These are phyloP conservation scores for Excoecaria cochinchinensis DNA, from an alignment of 345 rosid species.

Conservation along the genomic window DNA sequence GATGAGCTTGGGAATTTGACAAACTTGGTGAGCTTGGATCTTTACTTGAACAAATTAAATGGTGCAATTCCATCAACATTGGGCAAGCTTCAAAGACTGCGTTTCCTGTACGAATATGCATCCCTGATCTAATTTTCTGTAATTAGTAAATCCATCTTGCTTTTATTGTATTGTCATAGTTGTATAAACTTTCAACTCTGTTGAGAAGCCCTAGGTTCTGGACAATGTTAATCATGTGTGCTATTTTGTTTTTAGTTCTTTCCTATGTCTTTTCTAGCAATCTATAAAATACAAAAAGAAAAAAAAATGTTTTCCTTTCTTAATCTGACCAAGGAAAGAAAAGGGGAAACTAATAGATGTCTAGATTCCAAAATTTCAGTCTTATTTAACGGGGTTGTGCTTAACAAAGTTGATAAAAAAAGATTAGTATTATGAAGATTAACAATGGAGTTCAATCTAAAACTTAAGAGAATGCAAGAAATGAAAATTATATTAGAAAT, in stretches of 20 bases:
- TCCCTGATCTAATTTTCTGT: constrained; percentile 14
- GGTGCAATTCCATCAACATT: constrained; percentile 62
- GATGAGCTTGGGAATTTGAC: constrained; percentile 82
- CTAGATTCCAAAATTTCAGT: not conserved
- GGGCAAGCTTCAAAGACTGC: constrained; percentile 56
- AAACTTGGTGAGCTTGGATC: constrained; percentile 91
- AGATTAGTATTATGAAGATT: not conserved
- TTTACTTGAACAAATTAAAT: constrained; percentile 62
- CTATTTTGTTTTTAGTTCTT: not conserved
- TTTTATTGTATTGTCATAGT: not conserved
- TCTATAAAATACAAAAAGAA: not conserved
- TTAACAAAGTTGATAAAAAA: not conserved
- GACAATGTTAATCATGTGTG: not conserved
- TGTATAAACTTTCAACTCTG: not conserved
- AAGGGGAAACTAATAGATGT: not conserved
- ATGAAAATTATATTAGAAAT: not conserved
- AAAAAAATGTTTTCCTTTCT: not conserved
- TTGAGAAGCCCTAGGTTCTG: not conserved
- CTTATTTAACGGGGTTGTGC: not conserved
- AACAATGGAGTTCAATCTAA: not conserved
- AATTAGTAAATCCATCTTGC: not conserved
- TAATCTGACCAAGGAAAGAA: not conserved
- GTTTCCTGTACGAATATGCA: constrained; percentile 60
- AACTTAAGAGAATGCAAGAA: not conserved
- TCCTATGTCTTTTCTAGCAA: not conserved